Conservation (phyloP, 1,284 basidiomycete species). For the Farysia itapuensis region DNA sequence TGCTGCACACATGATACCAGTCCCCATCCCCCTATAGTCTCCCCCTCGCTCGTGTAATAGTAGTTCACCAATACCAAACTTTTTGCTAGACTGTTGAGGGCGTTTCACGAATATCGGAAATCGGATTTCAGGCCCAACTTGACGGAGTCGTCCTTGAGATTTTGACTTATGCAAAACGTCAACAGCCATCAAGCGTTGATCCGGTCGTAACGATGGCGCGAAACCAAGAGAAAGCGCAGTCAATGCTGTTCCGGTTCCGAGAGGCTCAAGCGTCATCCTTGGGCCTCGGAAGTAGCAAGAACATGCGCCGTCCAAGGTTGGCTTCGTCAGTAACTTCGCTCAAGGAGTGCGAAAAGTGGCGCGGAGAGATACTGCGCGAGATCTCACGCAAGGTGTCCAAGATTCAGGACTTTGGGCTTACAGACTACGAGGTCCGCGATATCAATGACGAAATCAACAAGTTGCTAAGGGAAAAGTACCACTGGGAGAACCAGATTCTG, state of each 20-base stretch:
- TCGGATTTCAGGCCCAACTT: too few species aligned
- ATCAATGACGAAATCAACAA: slow-evolving; percentile 98
- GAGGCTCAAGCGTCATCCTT: slow-evolving; percentile 94
- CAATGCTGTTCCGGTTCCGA: slow-evolving; percentile 97
- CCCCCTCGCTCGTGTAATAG: too few species aligned
- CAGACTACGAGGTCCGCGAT: slow-evolving; percentile 94
- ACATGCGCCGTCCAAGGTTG: slow-evolving; percentile 82
- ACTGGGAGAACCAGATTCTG: slow-evolving; percentile 98
- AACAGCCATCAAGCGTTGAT: too few species aligned
- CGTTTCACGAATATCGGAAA: too few species aligned
- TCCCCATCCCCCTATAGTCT: too few species aligned
- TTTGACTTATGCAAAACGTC: too few species aligned
- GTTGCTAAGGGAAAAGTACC: slow-evolving; percentile 87
- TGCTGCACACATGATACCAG: too few species aligned
- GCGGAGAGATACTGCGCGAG: slow-evolving; percentile 89
- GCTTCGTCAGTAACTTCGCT: slow-evolving; percentile 86
- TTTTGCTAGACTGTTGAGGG: too few species aligned
- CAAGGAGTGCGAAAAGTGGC: slow-evolving; percentile 90
- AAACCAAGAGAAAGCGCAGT: slow-evolving; percentile 62
- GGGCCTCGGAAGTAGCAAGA: slow-evolving; percentile 68
- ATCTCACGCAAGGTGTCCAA: slow-evolving; percentile 95
- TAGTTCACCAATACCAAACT: too few species aligned
- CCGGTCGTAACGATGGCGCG: slow-evolving; percentile 53
- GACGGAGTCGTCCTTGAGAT: too few species aligned
- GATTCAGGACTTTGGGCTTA: slow-evolving; percentile 90